Base-by-base conservation (phyloP, 1,139 yeast genomes). In the Yamadazyma atlantica region DNA sequence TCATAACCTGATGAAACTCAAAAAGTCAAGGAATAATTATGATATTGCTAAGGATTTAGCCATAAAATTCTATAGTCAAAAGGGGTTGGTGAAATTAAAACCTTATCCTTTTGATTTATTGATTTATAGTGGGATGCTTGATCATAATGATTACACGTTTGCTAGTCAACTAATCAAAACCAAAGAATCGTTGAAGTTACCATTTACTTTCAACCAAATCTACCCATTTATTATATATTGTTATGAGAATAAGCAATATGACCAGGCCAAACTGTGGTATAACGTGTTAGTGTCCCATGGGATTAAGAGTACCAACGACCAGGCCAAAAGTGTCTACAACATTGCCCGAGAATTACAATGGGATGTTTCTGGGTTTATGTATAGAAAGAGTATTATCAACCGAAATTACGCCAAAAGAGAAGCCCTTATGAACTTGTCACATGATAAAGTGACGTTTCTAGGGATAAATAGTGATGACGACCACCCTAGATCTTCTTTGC, bases 171-270 rank as follows among this genome's bases (percentile, higher is more conserved):
- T 65, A 28, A 48, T 68, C 12, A 53, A 58, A 37, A 44, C 45
- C 13, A 57, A 66, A 3, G 49, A 66, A 13, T 42, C 53, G 4
- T 43, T 43, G 16, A 54, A 57, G 3, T 41, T 66, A 13, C 72
- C 73, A 7, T 58, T 66, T 29, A 58, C 75, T 0, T 68, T 69
- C 48, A 60, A 64, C 41, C 76, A 69, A 44, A 48, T 69, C 2
- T 67, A 56, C 36, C 75, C 76, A 1, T 66, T 71, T 35, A 62
- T 71, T 7, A 54, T 53, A 42, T 62, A 60, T 42, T 72, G 69
- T 42, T 64, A 66, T 43, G 47, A 49, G n/a, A 49, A 60, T 16
- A 50, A 56, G 10, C 69, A 69, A 35, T 47, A 45, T 42, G 53
- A 53, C 1, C 46, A 47, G 13, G 72, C 75, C 1, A 58, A 62